phyloP scores from a whole-genome alignment of 768 basidiomycete genomes.

The Phanerochaete carnosa region DNA sequence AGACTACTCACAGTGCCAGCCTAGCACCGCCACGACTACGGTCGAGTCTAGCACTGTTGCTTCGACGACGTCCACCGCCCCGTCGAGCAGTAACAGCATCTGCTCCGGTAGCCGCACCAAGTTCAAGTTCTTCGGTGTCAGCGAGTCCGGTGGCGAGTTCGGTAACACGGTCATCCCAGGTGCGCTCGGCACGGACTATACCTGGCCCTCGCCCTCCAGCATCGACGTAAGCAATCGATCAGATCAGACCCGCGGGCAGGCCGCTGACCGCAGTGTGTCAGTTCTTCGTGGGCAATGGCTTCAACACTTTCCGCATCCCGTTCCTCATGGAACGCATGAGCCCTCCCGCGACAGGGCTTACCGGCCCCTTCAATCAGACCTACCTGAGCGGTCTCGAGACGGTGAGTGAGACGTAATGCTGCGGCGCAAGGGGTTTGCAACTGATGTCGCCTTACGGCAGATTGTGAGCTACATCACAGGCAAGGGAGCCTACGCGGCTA shows the following conservation, averaged over 20 bases:
- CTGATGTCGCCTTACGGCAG: conserved; percentile 22
- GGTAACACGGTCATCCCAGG: conserved; percentile 49
- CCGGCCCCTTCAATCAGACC: conserved; percentile 48
- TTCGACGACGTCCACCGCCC: conserved; percentile 27
- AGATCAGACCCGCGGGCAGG: neutral
- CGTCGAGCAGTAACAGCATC: conserved; percentile 23
- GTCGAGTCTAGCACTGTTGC: conserved; percentile 22
- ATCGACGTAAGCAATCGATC: conserved; percentile 31
- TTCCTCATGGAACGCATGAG: conserved; percentile 57
- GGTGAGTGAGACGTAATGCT: conserved; percentile 24
- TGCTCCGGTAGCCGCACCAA: conserved; percentile 45
- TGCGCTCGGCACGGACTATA: conserved; percentile 39
- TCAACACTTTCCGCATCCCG: conserved; percentile 62
- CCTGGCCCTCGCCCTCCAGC: conserved; percentile 41
- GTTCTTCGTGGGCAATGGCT: conserved; percentile 53
- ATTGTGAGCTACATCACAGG: conserved; percentile 58
- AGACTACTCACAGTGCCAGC: conserved; percentile 51
- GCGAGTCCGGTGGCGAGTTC: conserved; percentile 62
- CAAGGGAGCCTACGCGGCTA: conserved; percentile 53
- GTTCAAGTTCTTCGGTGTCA: conserved; percentile 63
- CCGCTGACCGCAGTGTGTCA: conserved; percentile 2
- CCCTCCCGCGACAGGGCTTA: conserved; percentile 50
- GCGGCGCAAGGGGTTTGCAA: neutral
- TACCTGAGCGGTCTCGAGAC: conserved; percentile 51
- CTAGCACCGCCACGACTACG: conserved; percentile 27